Percentiles rank a stretch among this genome's conserved stretches.
Evolutionary conservation across 371 early-diverging fungal genomes (phyloP).

Genomic region (Rhizopus stolonifer): DNA sequence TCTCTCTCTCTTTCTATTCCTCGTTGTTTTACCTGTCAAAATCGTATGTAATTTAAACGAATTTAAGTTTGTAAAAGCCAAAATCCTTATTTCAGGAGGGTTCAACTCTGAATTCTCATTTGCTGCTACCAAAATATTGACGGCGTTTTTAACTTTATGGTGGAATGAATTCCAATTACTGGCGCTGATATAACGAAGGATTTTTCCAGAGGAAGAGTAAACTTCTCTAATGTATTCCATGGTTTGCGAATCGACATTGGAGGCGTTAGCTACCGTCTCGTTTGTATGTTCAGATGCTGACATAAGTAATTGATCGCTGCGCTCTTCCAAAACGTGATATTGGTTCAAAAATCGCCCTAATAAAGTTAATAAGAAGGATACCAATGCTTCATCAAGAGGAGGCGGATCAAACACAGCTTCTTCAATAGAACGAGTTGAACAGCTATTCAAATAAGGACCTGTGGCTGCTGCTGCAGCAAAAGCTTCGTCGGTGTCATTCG

Average conservation of each 20-base stretch:
- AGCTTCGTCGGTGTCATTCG: slow-evolving; percentile 17
- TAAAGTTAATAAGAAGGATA: slow-evolving; percentile 61
- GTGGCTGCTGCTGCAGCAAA: slow-evolving; percentile 24
- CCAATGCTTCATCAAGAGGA: slow-evolving; percentile 71
- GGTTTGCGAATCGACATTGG: slow-evolving; percentile 23
- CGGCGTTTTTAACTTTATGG: slow-evolving; percentile 50
- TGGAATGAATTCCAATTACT: slow-evolving; percentile 80
- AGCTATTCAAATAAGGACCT: slow-evolving; percentile 4
- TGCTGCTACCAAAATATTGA: slow-evolving; percentile 23
- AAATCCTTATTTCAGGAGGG: slow-evolving; percentile 34
- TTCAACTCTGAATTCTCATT: slow-evolving; percentile 26
- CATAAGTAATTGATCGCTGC: slow-evolving; percentile 42
- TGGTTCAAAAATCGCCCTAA: slow-evolving; percentile 63
- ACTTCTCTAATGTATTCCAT: slow-evolving; percentile 54
- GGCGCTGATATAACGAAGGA: slow-evolving; percentile 76
- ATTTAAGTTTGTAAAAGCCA: slow-evolving; percentile 33
- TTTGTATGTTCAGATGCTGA: slow-evolving; percentile 32
- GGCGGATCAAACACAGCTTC: slow-evolving; percentile 60
- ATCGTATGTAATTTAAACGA: slow-evolving; percentile 25
- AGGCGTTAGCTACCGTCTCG: slow-evolving; percentile 23
- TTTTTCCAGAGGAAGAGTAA: slow-evolving; percentile 62
- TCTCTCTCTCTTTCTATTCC: neutral
- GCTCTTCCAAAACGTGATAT: slow-evolving; percentile 42
- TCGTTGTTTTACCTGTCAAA: slow-evolving; percentile 27
- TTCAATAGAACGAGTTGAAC: neutral